Conservation (phyloP, 2,329 filamentous ascomycete genomes). For the Sporothrix luriei region DNA sequence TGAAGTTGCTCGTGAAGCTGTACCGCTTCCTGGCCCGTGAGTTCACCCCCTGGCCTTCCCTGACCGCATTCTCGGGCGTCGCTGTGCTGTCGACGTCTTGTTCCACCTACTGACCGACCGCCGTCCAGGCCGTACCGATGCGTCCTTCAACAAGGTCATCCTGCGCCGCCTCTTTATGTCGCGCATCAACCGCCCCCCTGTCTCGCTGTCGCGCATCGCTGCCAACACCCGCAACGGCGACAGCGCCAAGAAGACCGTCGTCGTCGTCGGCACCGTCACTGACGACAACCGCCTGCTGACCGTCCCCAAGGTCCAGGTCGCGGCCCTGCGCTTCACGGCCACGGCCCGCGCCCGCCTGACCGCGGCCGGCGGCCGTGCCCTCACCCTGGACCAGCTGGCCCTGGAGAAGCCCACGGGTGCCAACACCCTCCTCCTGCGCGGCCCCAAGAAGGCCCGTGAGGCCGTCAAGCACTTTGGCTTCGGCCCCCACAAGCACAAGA, state of each 20-base stretch:
- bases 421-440: slow-evolving; percentile 96
- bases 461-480: slow-evolving; percentile 99
- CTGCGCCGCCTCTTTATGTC: slow-evolving; percentile 98
- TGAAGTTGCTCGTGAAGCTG: slow-evolving; percentile 96
- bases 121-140: slow-evolving; percentile 81
- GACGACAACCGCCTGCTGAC: slow-evolving; percentile 94
- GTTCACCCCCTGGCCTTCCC: slow-evolving; percentile 47
- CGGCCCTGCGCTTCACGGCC: slow-evolving; percentile 93
- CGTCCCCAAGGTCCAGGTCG: slow-evolving; percentile 89
- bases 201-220: slow-evolving; percentile 90
- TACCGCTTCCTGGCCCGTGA: slow-evolving; percentile 96
- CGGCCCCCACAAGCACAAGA: slow-evolving; percentile 98
- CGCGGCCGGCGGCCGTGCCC: slow-evolving; percentile 89
- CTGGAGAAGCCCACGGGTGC: slow-evolving; percentile 91
- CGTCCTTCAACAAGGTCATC: slow-evolving; percentile 98
- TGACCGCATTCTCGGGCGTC: not conserved
- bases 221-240: slow-evolving; percentile 66
- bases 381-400: slow-evolving; percentile 97
- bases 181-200: slow-evolving; percentile 94
- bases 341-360: slow-evolving; percentile 91
- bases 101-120: not conserved
- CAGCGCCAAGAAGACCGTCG: slow-evolving; percentile 79
- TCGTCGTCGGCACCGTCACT: slow-evolving; percentile 92
- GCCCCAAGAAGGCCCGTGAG: slow-evolving; percentile 97
- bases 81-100: not conserved